Conservation (phyloP, 306 rosid species). For the Geum urbanum region DNA sequence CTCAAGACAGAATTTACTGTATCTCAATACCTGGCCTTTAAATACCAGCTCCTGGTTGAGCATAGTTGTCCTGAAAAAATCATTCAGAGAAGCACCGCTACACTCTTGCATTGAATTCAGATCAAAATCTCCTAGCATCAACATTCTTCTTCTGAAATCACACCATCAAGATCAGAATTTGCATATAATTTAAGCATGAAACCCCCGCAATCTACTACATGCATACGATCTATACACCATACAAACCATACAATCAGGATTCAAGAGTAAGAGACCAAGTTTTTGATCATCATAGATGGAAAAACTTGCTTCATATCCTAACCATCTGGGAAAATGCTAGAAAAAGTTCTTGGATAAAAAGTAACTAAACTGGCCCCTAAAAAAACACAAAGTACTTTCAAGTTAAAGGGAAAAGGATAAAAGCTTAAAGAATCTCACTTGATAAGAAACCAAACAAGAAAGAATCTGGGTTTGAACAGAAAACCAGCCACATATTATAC, state of each 20-base stretch:
- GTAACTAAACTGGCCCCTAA: not conserved
- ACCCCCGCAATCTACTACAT: slow-evolving; percentile 3
- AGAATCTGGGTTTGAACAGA: not conserved
- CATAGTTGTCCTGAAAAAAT: slow-evolving; percentile 48
- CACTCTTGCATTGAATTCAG: slow-evolving; percentile 30
- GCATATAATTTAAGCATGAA: not conserved
- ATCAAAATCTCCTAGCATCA: slow-evolving; percentile 39
- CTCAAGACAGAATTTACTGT: not conserved
- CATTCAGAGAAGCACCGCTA: slow-evolving; percentile 25
- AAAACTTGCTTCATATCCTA: not conserved
- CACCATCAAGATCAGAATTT: slow-evolving; percentile 18
- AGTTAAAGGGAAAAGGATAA: not conserved
- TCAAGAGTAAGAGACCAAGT: not conserved
- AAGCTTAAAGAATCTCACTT: slow-evolving; percentile 7
- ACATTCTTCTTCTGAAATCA: slow-evolving; percentile 26
- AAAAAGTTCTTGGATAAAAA: not conserved
- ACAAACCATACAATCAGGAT: not conserved
- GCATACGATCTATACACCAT: not conserved
- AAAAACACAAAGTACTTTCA: not conserved
- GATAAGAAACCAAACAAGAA: not conserved
- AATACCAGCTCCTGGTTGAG: slow-evolving; percentile 51
- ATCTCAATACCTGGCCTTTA: slow-evolving; percentile 43
- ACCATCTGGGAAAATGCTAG: slow-evolving; percentile 4
- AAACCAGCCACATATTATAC: not conserved
- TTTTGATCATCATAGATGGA: not conserved